A percentile compares a stretch with the other conserved stretches of the same genome.
phyloP scores from a whole-genome alignment of 352 stramenopile genomes.

The Phytophthora sp. region DNA sequence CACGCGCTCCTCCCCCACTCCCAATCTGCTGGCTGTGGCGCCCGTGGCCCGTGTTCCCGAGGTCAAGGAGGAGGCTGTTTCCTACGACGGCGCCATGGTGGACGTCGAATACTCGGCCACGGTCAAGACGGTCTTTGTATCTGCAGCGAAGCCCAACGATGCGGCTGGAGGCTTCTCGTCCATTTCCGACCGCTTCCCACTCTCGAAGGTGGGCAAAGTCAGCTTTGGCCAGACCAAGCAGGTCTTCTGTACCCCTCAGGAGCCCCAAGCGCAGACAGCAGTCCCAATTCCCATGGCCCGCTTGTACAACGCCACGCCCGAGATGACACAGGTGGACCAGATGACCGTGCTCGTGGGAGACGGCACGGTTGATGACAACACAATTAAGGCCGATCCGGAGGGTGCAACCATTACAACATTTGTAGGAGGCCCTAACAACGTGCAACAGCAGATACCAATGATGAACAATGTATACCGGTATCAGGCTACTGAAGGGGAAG shows the following conservation, averaged over 20 bases:
- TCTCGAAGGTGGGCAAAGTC: constrained; percentile 47
- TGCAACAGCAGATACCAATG: constrained; percentile 27
- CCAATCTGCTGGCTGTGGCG: constrained; percentile 37
- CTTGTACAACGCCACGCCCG: constrained; percentile 43
- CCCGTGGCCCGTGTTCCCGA: constrained; percentile 37
- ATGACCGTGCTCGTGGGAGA: constrained; percentile 63
- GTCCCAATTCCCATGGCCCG: constrained; percentile 39
- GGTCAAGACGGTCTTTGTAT: constrained; percentile 31
- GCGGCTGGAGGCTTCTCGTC: constrained; percentile 54
- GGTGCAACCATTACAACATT: constrained; percentile 29
- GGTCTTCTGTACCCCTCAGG: constrained; percentile 25
- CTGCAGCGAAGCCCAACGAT: constrained; percentile 6
- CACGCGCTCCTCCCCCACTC: constrained; percentile 65
- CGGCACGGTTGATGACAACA: constrained; percentile 48
- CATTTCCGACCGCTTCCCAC: constrained; percentile 61
- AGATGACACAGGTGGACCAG: constrained; percentile 60
- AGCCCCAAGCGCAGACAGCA: constrained; percentile 12
- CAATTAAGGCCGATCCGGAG: constrained; percentile 43
- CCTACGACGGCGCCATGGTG: constrained; percentile 30
- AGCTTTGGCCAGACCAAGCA: constrained; percentile 41
- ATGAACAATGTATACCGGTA: constrained; percentile 60
- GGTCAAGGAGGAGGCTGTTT: constrained; percentile 32
- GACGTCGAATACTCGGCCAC: constrained; percentile 32
- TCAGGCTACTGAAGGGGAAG: constrained; percentile 61
- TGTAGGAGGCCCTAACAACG: constrained; percentile 17